These are phyloP conservation scores for Solanum bulbocastanum DNA, from an alignment of 257 asterid species.

Conservation along the genomic window DNA sequence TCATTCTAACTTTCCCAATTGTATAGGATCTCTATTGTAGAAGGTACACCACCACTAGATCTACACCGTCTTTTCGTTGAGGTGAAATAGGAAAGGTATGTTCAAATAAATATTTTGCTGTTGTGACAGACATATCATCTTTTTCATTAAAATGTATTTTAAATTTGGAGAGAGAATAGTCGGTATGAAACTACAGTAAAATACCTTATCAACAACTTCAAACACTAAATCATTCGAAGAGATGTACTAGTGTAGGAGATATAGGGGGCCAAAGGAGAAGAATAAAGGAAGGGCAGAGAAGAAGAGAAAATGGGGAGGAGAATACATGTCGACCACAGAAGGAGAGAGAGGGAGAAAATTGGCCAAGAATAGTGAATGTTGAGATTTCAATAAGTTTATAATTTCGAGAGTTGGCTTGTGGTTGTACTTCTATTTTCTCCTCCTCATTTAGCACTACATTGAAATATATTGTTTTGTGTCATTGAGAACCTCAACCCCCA, in stretches of 20 bases:
- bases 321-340: background rate
- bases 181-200: background rate
- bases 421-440: too few relatives aligned
- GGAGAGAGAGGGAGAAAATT: background rate
- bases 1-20: constrained; percentile 7
- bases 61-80: constrained; percentile 72
- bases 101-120: background rate
- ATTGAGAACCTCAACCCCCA: too few relatives aligned
- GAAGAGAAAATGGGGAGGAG: background rate
- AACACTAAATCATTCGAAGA: background rate
- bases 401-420: too few relatives aligned
- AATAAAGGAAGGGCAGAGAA: background rate
- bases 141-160: background rate
- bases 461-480: too few relatives aligned
- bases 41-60: constrained; percentile 60
- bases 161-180: background rate
- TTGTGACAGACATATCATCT: background rate
- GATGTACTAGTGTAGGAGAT: background rate
- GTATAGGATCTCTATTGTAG: constrained; percentile 61
- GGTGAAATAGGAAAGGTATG: constrained; percentile 89
- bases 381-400: background rate
- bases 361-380: background rate
- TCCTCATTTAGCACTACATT: too few relatives aligned
- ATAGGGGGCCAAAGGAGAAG: background rate
- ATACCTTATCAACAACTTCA: background rate